Percentiles rank a stretch among this genome's conserved stretches.
Conservation (phyloP, 225 moss, liverwort and hornwort genomes). For the Thuidium tamariscinum region DNA sequence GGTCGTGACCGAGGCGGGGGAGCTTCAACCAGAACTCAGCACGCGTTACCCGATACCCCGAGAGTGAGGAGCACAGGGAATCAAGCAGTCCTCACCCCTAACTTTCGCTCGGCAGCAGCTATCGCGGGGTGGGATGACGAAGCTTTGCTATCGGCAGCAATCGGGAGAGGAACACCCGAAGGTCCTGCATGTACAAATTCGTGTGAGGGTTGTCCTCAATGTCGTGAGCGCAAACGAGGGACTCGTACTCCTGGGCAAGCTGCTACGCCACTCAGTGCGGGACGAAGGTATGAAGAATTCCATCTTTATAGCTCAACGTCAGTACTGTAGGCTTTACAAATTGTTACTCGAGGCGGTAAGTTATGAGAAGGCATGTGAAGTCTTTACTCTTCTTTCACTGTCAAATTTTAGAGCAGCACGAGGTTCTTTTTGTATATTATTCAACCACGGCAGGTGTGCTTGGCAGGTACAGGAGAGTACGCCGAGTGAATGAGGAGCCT, state of each 20-base stretch:
- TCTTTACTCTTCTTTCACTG: neutral
- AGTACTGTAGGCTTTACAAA: neutral
- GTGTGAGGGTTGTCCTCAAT: conserved; percentile 30
- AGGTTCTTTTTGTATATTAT: neutral
- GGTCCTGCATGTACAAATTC: neutral
- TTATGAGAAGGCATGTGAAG: neutral
- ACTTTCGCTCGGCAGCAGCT: conserved; percentile 69
- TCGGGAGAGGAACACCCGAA: conserved; percentile 9
- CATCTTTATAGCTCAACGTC: neutral
- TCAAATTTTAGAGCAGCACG: neutral
- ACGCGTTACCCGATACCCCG: conserved; percentile 5
- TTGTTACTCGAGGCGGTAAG: neutral
- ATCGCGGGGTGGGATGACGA: conserved; percentile 91
- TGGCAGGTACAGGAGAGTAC: conserved; percentile 33
- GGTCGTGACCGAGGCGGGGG: neutral
- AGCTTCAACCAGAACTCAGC: neutral
- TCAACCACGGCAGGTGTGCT: neutral
- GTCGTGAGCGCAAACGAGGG: conserved; percentile 63
- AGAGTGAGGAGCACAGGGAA: conserved; percentile 3
- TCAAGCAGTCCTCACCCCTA: conserved; percentile 39
- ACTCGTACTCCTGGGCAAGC: conserved; percentile 66
- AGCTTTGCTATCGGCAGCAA: conserved; percentile 41
- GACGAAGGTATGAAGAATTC: conserved; percentile 29
- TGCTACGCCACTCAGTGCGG: conserved; percentile 58
- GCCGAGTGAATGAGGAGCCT: conserved; percentile 22